Percentiles rank a stretch among this genome's conserved stretches.
These are phyloP conservation scores for Wickerhamomyces chambardii DNA, from an alignment of 805 yeast species.

Conservation along the genomic window DNA sequence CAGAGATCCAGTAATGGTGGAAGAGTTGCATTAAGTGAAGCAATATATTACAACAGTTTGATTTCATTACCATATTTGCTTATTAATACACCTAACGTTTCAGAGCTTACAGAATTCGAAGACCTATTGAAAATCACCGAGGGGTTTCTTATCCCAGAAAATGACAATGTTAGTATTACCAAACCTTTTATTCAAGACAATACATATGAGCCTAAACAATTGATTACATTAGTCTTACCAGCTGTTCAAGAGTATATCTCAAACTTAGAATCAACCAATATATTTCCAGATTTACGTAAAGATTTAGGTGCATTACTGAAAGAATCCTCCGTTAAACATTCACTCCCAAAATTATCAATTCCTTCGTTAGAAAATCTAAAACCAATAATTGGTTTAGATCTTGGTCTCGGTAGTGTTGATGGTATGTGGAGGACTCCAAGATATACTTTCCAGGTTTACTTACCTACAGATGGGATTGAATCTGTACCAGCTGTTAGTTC, in stretches of 20 bases:
- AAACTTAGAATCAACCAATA: slow-evolving; percentile 29
- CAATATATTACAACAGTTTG: slow-evolving; percentile 52
- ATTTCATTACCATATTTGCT: slow-evolving; percentile 58
- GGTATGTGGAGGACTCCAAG: slow-evolving; percentile 61
- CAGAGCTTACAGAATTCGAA: slow-evolving; percentile 23
- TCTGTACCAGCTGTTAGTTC: slow-evolving; percentile 52
- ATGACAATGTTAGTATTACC: slow-evolving; percentile 13
- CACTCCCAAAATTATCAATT: slow-evolving; percentile 17
- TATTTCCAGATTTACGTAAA: slow-evolving; percentile 28
- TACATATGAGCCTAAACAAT: slow-evolving; percentile 43
- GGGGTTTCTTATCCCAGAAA: slow-evolving; percentile 21
- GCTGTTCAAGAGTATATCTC: slow-evolving; percentile 32
- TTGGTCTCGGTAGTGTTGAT: slow-evolving; percentile 45
- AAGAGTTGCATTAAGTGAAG: slow-evolving; percentile 58
- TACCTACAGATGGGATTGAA: slow-evolving; percentile 42
- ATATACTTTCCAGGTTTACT: slow-evolving; percentile 51
- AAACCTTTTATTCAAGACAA: slow-evolving; percentile 16
- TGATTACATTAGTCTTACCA: slow-evolving; percentile 42
- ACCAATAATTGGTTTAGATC: slow-evolving; percentile 21
- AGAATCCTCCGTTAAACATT: slow-evolving; percentile 9
- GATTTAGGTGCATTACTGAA: slow-evolving; percentile 7
- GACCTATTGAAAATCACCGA: slow-evolving; percentile 39
- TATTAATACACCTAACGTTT: slow-evolving; percentile 28
- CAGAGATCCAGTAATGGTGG: slow-evolving; percentile 27
- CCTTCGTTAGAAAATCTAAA: slow-evolving; percentile 28